Base-by-base conservation (phyloP, 306 rosid genomes). In the Adenanthera pavonina region DNA sequence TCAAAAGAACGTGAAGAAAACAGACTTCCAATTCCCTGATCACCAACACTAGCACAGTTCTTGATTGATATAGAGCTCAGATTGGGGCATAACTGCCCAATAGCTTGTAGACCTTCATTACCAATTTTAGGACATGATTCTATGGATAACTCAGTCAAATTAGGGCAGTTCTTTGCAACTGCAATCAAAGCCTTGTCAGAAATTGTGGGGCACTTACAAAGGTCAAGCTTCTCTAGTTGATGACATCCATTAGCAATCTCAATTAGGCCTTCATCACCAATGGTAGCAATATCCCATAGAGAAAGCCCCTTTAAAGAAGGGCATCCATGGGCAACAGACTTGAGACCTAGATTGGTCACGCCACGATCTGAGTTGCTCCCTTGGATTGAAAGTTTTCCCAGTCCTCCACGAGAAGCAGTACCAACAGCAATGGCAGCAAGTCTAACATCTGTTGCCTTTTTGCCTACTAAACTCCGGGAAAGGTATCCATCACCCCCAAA, bases 401-500 rank as follows among this genome's bases (percentile, higher is more conserved):
- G 82, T 75, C 99, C 99, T 34, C 99, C 99, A 17, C 94, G 94
- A 36, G 92, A 85, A 54, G 97, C 90, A 66, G 99, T 85, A 67
- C 99, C 97, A 80, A 96, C 94, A 8, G 99, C 87, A 72, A 94
- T 83, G 20, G 99, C 97, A 47, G 99, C 97, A 74, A 96, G 99
- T 87, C 98, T 93, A 77, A 96, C 86, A 84, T 96, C 98, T 2
- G 99, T 93, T 36, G 97, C 97, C 86, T 92, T 93, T 85, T 88
- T 93, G 57, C 96, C 98, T 85, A 91, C 97, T 91, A 96, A 93
- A 86, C 88, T 93, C 59, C 99, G 87, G 43, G 99, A 91, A 49
- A 93, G 99, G 89, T 84, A 87, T 72, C 99, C 97, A 82, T 89
- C 94, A 70, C 88, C 88, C 70, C 91, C 97, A 80, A 86, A 76